Conservation (phyloP, 768 basidiomycete species). For the Suillus decipiens region DNA sequence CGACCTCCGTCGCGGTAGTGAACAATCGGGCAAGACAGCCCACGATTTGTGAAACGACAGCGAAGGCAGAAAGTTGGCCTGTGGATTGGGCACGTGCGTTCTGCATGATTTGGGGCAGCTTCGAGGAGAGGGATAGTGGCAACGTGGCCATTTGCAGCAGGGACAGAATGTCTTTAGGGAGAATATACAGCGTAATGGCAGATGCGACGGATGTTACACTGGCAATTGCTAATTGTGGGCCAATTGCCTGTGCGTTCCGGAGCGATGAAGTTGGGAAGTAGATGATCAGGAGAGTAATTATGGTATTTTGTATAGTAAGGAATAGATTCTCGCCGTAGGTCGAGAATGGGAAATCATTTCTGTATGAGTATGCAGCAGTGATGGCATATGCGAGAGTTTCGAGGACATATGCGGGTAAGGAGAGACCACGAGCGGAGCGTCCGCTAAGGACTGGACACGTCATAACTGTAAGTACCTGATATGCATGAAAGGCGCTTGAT, state of each 20-base stretch:
- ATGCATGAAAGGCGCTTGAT: not conserved
- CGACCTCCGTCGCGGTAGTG: conserved; percentile 89
- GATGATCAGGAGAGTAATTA: conserved; percentile 89
- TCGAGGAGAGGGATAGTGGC: conserved; percentile 89
- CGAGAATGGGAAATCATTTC: conserved; percentile 89
- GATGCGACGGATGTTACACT: conserved; percentile 35
- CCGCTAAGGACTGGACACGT: conserved; percentile 59
- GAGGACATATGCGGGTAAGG: conserved; percentile 81
- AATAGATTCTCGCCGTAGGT: conserved; percentile 98
- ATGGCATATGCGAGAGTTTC: conserved; percentile 93
- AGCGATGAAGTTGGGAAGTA: conserved; percentile 47
- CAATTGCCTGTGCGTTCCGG: conserved; percentile 26
- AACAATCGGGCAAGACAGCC: conserved; percentile 93
- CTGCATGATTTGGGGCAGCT: conserved; percentile 89
- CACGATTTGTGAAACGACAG: conserved; percentile 82
- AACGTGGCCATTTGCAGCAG: conserved; percentile 83
- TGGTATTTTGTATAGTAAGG: conserved; percentile 83
- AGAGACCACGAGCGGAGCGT: conserved; percentile 83
- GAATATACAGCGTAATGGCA: conserved; percentile 44
- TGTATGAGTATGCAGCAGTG: conserved; percentile 81
- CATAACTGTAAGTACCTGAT: conserved; percentile 6
- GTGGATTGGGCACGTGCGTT: conserved; percentile 78
- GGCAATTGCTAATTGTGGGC: conserved; percentile 34
- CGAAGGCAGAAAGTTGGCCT: conserved; percentile 92
- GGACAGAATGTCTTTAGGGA: conserved; percentile 55